Conservation (phyloP, 2,329 filamentous ascomycete genomes). For the Neopestalotiopsis rosae region DNA sequence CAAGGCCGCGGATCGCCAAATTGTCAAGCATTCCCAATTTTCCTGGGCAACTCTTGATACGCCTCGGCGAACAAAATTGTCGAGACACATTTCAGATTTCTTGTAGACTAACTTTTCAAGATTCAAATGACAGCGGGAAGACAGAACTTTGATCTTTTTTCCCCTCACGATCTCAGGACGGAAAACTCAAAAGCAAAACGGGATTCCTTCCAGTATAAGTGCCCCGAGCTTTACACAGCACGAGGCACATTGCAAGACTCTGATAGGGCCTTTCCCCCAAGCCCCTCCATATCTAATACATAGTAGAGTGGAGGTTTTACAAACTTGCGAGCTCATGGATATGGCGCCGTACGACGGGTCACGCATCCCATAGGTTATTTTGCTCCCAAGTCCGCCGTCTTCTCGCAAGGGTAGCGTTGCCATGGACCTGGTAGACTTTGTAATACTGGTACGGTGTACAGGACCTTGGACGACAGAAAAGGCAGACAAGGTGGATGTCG, state of each 20-base stretch:
- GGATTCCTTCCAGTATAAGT: background rate
- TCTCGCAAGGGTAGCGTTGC: slow-evolving; percentile 1
- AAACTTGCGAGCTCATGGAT: background rate
- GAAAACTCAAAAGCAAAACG: background rate
- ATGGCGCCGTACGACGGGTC: background rate
- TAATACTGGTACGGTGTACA: background rate
- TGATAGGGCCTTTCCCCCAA: background rate
- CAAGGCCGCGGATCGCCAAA: background rate
- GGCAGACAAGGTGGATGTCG: background rate
- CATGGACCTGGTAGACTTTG: background rate
- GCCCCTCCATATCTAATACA: background rate
- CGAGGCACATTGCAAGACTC: background rate
- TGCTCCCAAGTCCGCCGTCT: background rate
- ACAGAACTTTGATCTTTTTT: background rate
- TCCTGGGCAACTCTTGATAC: background rate
- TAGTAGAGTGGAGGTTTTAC: background rate
- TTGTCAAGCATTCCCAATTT: background rate
- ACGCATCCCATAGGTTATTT: background rate
- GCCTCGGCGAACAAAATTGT: background rate
- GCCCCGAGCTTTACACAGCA: background rate
- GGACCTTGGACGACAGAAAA: background rate
- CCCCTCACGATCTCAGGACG: background rate
- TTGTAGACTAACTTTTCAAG: background rate
- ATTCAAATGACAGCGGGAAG: background rate
- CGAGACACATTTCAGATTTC: background rate